Conservation (phyloP, 176 grass and related monocot genomes). For the Oryza longistaminata region DNA sequence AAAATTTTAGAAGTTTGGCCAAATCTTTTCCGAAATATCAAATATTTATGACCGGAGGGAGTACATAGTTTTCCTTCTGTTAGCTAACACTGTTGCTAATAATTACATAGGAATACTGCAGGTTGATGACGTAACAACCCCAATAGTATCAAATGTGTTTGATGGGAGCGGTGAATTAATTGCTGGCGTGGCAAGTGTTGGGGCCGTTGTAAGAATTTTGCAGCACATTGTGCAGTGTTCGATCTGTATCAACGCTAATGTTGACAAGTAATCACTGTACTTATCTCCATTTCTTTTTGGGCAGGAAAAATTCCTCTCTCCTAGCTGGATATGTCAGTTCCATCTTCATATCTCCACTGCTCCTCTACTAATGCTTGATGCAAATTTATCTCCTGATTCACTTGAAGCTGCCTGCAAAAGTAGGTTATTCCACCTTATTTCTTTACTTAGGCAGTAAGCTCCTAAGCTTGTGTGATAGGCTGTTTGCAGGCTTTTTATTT, state of each 20-base stretch:
- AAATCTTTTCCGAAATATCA: neutral
- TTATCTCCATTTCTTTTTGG: conserved; percentile 29
- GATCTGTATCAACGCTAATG: neutral
- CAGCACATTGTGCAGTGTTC: neutral
- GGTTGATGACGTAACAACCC: conserved; percentile 59
- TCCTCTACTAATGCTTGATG: conserved; percentile 88
- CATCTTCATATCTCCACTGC: conserved; percentile 50
- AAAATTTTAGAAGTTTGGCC: neutral
- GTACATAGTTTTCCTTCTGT: neutral
- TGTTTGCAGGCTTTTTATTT: neutral
- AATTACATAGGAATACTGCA: conserved; percentile 69
- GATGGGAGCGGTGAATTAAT: conserved; percentile 68
- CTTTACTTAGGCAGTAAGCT: neutral
- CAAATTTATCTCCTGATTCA: conserved; percentile 72
- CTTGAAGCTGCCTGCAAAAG: conserved; percentile 79
- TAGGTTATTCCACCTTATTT: conserved; percentile 40
- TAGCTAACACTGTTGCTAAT: conserved; percentile 30
- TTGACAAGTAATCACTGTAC: conserved; percentile 26
- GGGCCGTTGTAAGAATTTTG: conserved; percentile 83
- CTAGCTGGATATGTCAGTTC: conserved; percentile 76
- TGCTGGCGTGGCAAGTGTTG: conserved; percentile 75
- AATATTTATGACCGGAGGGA: too few species aligned
- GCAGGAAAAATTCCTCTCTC: conserved; percentile 79
- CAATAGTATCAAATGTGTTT: conserved; percentile 88
- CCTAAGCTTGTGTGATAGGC: conserved; percentile 2